Percentiles rank a stretch among this genome's conserved stretches.
Conservation (phyloP, 805 yeast species). For the Nakazawaea holstii region DNA sequence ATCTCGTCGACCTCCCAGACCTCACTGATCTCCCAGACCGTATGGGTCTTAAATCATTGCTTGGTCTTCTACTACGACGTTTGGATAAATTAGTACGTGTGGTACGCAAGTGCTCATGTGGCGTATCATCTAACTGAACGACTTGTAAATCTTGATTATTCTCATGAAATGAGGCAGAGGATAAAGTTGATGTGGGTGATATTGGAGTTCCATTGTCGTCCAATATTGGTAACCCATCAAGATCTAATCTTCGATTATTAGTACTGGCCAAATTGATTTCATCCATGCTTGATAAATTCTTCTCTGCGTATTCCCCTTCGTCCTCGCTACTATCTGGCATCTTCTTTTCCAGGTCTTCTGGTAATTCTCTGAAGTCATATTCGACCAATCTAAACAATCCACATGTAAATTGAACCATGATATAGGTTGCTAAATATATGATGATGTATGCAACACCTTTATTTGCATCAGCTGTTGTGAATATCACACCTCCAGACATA, state of each 20-base stretch:
- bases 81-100: neutral
- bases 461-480: constrained; percentile 27
- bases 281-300: neutral
- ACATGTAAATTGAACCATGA: constrained; percentile 45
- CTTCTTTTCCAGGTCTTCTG: constrained; percentile 3
- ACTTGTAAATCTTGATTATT: constrained; percentile 3
- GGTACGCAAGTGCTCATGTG: neutral
- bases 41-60: neutral
- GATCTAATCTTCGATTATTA: neutral
- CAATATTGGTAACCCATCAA: neutral
- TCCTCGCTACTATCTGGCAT: constrained; percentile 2
- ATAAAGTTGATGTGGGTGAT: constrained; percentile 12
- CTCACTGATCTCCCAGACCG: constrained; percentile 6
- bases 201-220: constrained; percentile 4
- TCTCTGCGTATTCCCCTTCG: neutral
- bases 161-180: constrained; percentile 2
- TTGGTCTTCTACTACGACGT: constrained; percentile 1
- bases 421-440: constrained; percentile 50
- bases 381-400: constrained; percentile 46
- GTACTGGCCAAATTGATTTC: neutral
- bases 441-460: constrained; percentile 47
- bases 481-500: constrained; percentile 36
- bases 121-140: constrained; percentile 1
- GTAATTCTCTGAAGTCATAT: constrained; percentile 39
- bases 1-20: constrained; percentile 7